Percentiles rank a stretch among this genome's conserved stretches.
Conservation (phyloP, 1,139 yeast species). For the Arxiozyma bovina region DNA sequence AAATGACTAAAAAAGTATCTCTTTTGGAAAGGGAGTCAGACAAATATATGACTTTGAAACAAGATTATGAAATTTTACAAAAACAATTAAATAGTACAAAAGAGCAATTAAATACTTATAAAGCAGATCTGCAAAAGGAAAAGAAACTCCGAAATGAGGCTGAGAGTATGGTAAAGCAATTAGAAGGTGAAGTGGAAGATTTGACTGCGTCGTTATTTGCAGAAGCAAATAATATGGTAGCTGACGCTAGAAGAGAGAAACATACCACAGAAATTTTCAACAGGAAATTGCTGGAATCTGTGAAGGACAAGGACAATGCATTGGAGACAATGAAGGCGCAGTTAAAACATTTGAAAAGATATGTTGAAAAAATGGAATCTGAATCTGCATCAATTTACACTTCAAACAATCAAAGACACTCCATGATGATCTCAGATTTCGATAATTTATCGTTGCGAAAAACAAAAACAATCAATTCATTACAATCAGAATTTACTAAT, state of each 20-base stretch:
- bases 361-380: constrained; percentile 39
- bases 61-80: constrained; percentile 22
- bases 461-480: constrained; percentile 11
- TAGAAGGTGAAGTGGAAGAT: constrained; percentile 69
- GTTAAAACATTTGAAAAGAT: constrained; percentile 55
- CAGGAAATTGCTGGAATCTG: constrained; percentile 49
- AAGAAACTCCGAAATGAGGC: constrained; percentile 40
- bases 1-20: constrained; percentile 21
- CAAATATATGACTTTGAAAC: constrained; percentile 13
- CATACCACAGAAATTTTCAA: constrained; percentile 43
- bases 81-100: constrained; percentile 31
- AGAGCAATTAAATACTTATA: constrained; percentile 30
- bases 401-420: constrained; percentile 21
- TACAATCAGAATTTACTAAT: constrained; percentile 3
- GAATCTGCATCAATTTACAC: constrained; percentile 11
- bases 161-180: constrained; percentile 48
- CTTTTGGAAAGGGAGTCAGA: constrained; percentile 15
- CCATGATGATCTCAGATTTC: constrained; percentile 15
- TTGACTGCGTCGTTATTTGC: constrained; percentile 64
- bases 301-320: constrained; percentile 63
- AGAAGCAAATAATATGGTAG: constrained; percentile 76
- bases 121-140: constrained; percentile 31
- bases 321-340: constrained; percentile 63
- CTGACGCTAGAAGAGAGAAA: constrained; percentile 56
- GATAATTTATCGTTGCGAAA: constrained; percentile 17